These are phyloP conservation scores for Tulasnella sp. DNA, from an alignment of 768 basidiomycete species.

Conservation along the genomic window DNA sequence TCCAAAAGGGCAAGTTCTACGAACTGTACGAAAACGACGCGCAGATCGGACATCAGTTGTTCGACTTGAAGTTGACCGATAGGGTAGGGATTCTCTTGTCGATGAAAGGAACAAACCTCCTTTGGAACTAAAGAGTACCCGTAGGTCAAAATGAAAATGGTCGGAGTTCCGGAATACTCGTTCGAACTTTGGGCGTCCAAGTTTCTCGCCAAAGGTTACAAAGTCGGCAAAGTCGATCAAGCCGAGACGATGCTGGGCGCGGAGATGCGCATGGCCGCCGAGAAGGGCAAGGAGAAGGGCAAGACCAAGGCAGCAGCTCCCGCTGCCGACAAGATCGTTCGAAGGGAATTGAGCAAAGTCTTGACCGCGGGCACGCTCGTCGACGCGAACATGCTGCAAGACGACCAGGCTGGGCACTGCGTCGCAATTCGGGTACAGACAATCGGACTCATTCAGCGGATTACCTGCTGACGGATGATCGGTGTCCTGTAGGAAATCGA, in stretches of 20 bases:
- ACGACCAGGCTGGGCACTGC: conserved; percentile 94
- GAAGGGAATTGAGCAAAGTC: conserved; percentile 85
- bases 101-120: too few species aligned
- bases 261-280: conserved; percentile 83
- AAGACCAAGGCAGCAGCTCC: conserved; percentile 39
- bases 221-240: conserved; percentile 95
- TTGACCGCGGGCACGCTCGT: conserved; percentile 95
- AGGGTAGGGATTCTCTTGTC: conserved; percentile 2
- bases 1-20: conserved; percentile 74
- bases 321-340: conserved; percentile 65
- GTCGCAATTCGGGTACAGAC: conserved; percentile 58
- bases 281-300: conserved; percentile 40
- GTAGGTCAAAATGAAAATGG: conserved; percentile 96
- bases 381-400: conserved; percentile 74
- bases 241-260: conserved; percentile 94
- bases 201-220: conserved; percentile 55
- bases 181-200: conserved; percentile 91
- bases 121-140: too few species aligned
- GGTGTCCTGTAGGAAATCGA: conserved; percentile 24
- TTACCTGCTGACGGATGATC: background rate
- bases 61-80: conserved; percentile 67
- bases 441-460: background rate
- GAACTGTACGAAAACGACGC: conserved; percentile 91
- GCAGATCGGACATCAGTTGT: conserved; percentile 81
- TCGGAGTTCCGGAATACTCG: conserved; percentile 88